Evolutionary conservation across 2,329 filamentous ascomycete species (phyloP), one percentile per base, ranked within the genome.

Genomic region (Elsinoe ampelina): DNA sequence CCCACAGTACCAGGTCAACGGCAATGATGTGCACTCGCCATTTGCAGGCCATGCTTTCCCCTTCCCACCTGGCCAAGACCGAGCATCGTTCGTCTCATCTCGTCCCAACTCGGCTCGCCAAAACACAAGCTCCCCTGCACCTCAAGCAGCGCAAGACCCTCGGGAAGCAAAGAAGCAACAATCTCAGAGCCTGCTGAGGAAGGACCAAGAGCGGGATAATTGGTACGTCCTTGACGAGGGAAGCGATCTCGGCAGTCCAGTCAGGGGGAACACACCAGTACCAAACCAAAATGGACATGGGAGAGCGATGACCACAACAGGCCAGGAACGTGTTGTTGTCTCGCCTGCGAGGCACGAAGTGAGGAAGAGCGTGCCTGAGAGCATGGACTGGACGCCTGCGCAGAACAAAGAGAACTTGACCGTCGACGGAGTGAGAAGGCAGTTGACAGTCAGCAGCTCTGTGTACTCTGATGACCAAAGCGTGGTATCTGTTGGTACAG

Each of bases 161-260:
- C 58, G 58, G 19, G 36, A 58, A 2, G 60, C 56, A 63, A 57
- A 63, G 41, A 54, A 59, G 8, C 62, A 65, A 57, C 62, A 68
- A 63, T 72, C 63, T 43, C 66, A 72, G 47, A 64, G 59, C 13
- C 61, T 77, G 13, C 68, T 73, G 30, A 70, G 69, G 39, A 73
- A 76, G 61, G 35, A 52, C 8, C 26, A 30, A 30, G 26, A 22
- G 35, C 15, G 48, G 6, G 48, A 52, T 15, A 77, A 77, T 55
- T 78, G 75, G 75, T 75, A 74, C 55, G 70, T 75, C 6, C 45
- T 68, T 10, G 64, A 67, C 12, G 60, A 63, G 12, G 61, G 61
- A 2, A 36, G 30, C 12, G 64, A 61, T 61, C 68, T 67, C 5
- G 63, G 60, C 13, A 60, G 60, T 17, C 62, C 63, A 11, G 60